phyloP scores from a whole-genome alignment of 257 asterid genomes.

The Verbascum thapsus region DNA sequence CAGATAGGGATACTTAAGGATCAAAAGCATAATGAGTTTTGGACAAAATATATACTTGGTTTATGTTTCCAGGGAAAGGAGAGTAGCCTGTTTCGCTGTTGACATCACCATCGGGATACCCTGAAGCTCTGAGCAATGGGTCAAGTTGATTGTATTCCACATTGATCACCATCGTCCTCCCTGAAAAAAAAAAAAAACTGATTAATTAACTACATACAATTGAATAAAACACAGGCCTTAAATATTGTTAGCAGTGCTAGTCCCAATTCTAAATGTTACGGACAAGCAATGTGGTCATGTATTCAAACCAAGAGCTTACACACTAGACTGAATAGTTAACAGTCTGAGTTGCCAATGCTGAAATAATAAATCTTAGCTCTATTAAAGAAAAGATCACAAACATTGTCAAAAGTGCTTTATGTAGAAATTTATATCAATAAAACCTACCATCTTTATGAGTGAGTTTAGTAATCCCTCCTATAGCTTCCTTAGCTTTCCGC shows the following conservation, averaged over 20 bases:
- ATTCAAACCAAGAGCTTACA: background rate
- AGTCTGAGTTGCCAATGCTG: too few relatives aligned
- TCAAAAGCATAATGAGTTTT: constrained; percentile 23
- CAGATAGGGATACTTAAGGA: constrained; percentile 15
- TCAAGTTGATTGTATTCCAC: constrained; percentile 99
- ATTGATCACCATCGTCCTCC: constrained; percentile 97
- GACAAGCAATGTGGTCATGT: background rate
- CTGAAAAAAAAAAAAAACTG: constrained; percentile 42
- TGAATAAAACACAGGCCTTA: background rate
- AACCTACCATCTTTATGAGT: constrained; percentile 84
- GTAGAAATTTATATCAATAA: constrained; percentile 14
- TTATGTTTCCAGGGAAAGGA: constrained; percentile 98
- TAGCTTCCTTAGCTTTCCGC: constrained; percentile 99
- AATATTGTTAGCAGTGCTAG: constrained; percentile 19
- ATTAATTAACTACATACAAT: constrained; percentile 22
- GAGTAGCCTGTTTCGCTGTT: constrained; percentile 93
- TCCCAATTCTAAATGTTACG: constrained; percentile 15
- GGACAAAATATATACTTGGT: constrained; percentile 61
- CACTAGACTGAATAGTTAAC: background rate
- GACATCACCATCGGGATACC: constrained; percentile 91
- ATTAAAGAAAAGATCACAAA: background rate
- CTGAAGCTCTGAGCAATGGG: constrained; percentile 94
- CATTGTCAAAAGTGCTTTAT: constrained; percentile 5
- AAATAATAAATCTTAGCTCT: too few relatives aligned
- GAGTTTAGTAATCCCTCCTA: constrained; percentile 94